Evolutionary conservation across 306 rosid genomes (phyloP).

Genomic region (Castanopsis chinensis): DNA sequence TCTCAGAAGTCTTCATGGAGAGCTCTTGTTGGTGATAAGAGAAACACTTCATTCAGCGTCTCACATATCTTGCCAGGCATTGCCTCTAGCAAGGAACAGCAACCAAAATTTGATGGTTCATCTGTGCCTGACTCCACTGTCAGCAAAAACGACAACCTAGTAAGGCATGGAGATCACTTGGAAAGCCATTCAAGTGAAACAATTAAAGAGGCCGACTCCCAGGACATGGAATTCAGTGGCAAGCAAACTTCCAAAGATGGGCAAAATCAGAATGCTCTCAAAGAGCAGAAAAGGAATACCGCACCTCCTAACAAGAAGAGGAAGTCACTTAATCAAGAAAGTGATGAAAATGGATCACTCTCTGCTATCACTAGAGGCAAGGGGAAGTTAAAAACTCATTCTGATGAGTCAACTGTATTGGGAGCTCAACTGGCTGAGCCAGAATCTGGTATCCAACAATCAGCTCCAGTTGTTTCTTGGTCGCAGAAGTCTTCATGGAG

Average conservation of each 20-base stretch:
- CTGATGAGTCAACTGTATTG: slow-evolving; percentile 24
- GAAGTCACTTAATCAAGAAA: slow-evolving; percentile 33
- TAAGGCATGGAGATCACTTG: neutral
- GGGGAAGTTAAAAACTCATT: slow-evolving; percentile 17
- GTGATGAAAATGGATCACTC: slow-evolving; percentile 20
- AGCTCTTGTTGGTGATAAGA: slow-evolving; percentile 54
- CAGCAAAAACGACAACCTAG: slow-evolving; percentile 19
- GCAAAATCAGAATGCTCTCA: slow-evolving; percentile 20
- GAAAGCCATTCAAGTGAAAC: neutral
- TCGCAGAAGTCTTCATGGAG: slow-evolving; percentile 80
- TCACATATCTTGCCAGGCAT: slow-evolving; percentile 39
- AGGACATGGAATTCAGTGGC: slow-evolving; percentile 32
- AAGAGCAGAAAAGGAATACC: slow-evolving; percentile 25
- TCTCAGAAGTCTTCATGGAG: slow-evolving; percentile 81
- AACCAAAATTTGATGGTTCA: slow-evolving; percentile 18
- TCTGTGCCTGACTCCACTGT: slow-evolving; percentile 17
- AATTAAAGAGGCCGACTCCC: slow-evolving; percentile 5
- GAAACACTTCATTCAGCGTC: slow-evolving; percentile 44
- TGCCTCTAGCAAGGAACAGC: slow-evolving; percentile 23
- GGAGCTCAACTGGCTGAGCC: slow-evolving; percentile 29
- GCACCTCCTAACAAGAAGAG: slow-evolving; percentile 43
- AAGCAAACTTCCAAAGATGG: slow-evolving; percentile 24
- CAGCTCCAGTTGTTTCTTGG: slow-evolving; percentile 43
- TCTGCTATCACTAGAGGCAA: slow-evolving; percentile 28
- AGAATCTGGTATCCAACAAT: slow-evolving; percentile 28